Evolutionary conservation across 345 rosid genomes (phyloP).

Genomic region (Eucalyptus urophylla): DNA sequence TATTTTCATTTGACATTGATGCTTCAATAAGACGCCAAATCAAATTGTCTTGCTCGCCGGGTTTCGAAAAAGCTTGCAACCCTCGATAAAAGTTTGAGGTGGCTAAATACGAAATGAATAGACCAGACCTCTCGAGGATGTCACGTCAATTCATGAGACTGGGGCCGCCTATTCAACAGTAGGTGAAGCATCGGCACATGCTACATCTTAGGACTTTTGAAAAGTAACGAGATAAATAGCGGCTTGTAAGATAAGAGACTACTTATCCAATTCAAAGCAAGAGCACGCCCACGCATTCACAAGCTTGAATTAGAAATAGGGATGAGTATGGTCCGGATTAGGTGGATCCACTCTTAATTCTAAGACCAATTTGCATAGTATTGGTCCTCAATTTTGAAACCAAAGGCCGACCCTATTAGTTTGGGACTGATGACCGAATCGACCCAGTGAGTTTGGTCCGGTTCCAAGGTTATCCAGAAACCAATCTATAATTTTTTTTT

Average conservation of each 20-base stretch:
- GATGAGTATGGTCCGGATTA: too few species aligned
- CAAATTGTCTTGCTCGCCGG: not conserved
- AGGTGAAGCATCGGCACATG: not conserved
- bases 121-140: not conserved
- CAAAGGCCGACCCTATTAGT: too few species aligned
- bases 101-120: not conserved
- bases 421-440: rapidly evolving
- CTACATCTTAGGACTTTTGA: not conserved
- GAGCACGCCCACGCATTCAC: not conserved
- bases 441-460: rapidly evolving
- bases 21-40: not conserved
- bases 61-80: not conserved
- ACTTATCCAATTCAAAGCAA: not conserved
- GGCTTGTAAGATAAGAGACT: not conserved
- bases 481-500: too few species aligned
- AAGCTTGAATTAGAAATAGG: too few species aligned
- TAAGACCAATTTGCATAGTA: too few species aligned
- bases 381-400: too few species aligned
- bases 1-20: not conserved
- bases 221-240: not conserved
- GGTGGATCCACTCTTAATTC: too few species aligned
- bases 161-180: not conserved
- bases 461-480: rapidly evolving
- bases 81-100: not conserved
- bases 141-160: not conserved